Base-by-base conservation (phyloP, 179 eudicot genomes). In the Patellifolia procumbens region DNA sequence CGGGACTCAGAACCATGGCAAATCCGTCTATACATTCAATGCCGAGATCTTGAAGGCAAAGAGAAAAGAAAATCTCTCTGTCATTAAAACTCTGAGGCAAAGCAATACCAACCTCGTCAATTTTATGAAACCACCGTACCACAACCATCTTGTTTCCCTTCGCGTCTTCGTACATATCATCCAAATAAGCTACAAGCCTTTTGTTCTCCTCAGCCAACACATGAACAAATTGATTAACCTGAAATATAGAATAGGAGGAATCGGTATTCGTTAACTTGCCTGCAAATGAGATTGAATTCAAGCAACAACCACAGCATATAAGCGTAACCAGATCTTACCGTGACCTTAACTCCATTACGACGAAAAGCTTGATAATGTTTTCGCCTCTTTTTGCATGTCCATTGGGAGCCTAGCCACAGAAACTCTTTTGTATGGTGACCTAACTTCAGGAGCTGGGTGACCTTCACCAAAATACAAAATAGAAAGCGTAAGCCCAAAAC, bases 121-220 rank as follows among this genome's bases (percentile, higher is more conserved):
- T 81, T 88, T 86, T 90, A 89, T 92, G 98, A 92, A 94, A 90
- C 98, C 97, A 92, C 72, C 87, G 92, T 87, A 92, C 97, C 96
- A 86, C 88, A 87, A 89, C 97, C 94, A 89, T 87, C 85, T 83
- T 94, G 87, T 78, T 89, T 79, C 96, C 96, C 82, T 83, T 86
- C 0, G 80, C 77, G 70, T 92, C 98, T 85, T 92, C 97, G 32
- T 90, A 94, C 88, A 94, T 76, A 83, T 94, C 98, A 72, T 92
- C 93, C 72, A 94, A 80, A 81, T 89, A 82, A 34, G 97, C 98
- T 79, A 94, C 87, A 68, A 89, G 94, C 19, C 88, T 68, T 56
- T 88, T 90, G 80, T 81, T 76, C 61, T 91, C 96, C 83, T 94
- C 97, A 37, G 94, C 97, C 77, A 94, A 81, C 34, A 92, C 96